Conservation (phyloP, 2,329 filamentous ascomycete genomes). For the Leptographium flavum region DNA sequence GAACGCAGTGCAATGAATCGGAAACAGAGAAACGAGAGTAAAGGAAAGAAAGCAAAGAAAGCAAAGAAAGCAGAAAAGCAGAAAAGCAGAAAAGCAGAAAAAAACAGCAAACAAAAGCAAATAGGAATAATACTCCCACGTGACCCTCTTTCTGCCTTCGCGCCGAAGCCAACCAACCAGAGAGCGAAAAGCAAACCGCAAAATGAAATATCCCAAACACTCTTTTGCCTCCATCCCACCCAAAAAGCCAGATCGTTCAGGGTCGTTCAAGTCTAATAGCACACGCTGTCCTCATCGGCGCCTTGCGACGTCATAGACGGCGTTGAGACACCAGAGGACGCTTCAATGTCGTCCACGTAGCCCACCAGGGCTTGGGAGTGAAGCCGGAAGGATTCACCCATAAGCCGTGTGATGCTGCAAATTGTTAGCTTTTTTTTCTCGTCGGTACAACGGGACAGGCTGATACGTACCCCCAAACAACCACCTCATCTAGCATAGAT, state of each 20-base stretch:
- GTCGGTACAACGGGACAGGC: not conserved
- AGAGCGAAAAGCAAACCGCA: slow-evolving; percentile 9
- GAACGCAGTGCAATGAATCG: not conserved
- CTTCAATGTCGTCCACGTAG: slow-evolving; percentile 75
- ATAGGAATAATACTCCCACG: slow-evolving; percentile 2
- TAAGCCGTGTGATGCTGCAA: slow-evolving; percentile 72
- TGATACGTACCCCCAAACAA: slow-evolving; percentile 89
- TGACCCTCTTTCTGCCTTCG: slow-evolving; percentile 7
- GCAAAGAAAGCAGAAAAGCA: slow-evolving; percentile 9
- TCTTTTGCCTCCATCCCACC: slow-evolving; percentile 7
- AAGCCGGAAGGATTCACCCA: slow-evolving; percentile 96
- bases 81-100: not conserved
- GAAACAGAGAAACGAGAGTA: slow-evolving; percentile 13
- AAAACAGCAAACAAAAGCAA: slow-evolving; percentile 2
- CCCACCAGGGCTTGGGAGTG: slow-evolving; percentile 89
- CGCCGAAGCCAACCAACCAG: slow-evolving; percentile 10
- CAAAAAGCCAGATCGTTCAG: slow-evolving; percentile 25
- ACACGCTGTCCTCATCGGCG: slow-evolving; percentile 55
- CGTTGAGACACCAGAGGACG: slow-evolving; percentile 53
- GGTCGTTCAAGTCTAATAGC: slow-evolving; percentile 38
- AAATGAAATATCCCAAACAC: slow-evolving; percentile 9
- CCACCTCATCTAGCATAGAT: slow-evolving; percentile 94
- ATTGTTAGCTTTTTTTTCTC: slow-evolving; percentile 22
- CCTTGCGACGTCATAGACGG: slow-evolving; percentile 61
- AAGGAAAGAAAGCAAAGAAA: slow-evolving; percentile 14